Evolutionary conservation across 1,139 yeast genomes (phyloP), one percentile per base, ranked within the genome.

Genomic region (Yamadazyma sp.): DNA sequence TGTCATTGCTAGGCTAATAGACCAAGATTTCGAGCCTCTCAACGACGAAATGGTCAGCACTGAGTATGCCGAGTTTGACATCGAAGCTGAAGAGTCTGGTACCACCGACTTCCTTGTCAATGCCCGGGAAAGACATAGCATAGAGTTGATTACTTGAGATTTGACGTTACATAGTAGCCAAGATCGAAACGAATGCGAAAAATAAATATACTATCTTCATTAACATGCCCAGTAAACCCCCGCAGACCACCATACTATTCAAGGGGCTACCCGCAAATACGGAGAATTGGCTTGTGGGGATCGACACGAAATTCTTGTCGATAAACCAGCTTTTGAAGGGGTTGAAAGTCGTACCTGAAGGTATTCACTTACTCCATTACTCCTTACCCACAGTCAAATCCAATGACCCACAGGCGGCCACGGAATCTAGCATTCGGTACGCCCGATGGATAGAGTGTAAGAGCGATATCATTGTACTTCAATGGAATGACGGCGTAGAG

Each of bases 1-100:
- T 38, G 56, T 66, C 10, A 46, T 72, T 9, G 56, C 73, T 3
- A 49, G 51, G 6, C 48, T 66, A 30, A 61, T 72, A 7, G 58
- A 61, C 32, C 58, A 48, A 49, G 54, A 57, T 22, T 70, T 69
- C 43, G 51, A 43, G 5, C 45, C 47, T 8, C 48, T 66, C 16
- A 37, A 43, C 12, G 51, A 54, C 15, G 59, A 54, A 22, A 23
- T 47, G 33, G 28, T 31, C 7, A 35, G 28, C 12, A 22, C 34
- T 15, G 40, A 33, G 10, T 38, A 41, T 14, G 16, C 11, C 16
- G 51, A 53, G 33, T 53, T 48, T 34, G 59, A 54, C 31, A 40
- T 53, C 11, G 60, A 54, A 29, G 43, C 31, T 10, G 40, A 28
- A 4, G 42, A 34, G 7, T 12, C 5, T 5, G 5, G 17, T 11